These are phyloP conservation scores for Forsythia viridissima DNA, from an alignment of 257 asterid genomes.

Conservation along the genomic window DNA sequence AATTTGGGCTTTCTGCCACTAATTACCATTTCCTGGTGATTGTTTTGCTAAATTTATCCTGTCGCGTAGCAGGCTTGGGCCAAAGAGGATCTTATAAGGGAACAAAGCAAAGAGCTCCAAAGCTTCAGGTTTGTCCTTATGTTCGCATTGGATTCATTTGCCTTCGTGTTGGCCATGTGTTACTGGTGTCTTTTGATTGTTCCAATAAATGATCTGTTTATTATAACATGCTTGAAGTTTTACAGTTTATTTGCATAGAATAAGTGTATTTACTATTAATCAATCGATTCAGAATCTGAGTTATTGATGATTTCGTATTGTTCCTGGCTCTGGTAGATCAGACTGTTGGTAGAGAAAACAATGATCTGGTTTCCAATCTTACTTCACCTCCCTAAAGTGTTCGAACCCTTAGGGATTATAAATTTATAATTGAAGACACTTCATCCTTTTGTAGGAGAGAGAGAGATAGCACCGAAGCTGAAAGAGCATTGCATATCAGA, in stretches of 20 bases:
- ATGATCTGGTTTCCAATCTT: background rate
- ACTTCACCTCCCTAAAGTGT: background rate
- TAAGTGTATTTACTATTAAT: background rate
- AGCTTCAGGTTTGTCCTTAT: conserved; percentile 49
- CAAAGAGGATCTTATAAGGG: conserved; percentile 81
- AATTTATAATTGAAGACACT: conserved; percentile 4
- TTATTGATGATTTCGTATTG: background rate
- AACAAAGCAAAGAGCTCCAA: conserved; percentile 79
- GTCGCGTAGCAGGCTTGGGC: conserved; percentile 76
- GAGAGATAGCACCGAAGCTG: conserved; percentile 82
- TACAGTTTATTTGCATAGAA: conserved; percentile 4
- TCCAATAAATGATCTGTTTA: background rate
- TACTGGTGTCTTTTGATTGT: background rate
- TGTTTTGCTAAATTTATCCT: conserved; percentile 15
- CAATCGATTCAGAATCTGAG: background rate
- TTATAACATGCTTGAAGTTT: background rate
- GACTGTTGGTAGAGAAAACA: background rate
- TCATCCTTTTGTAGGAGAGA: conserved; percentile 68
- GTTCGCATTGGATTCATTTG: background rate
- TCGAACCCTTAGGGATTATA: background rate
- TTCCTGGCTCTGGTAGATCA: background rate
- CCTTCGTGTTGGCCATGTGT: background rate
- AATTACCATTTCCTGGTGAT: background rate
- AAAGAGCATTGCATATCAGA: conserved; percentile 75
- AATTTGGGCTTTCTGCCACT: conserved; percentile 4